Conservation (phyloP, 768 basidiomycete species). For the Favolaschia claudopus region DNA sequence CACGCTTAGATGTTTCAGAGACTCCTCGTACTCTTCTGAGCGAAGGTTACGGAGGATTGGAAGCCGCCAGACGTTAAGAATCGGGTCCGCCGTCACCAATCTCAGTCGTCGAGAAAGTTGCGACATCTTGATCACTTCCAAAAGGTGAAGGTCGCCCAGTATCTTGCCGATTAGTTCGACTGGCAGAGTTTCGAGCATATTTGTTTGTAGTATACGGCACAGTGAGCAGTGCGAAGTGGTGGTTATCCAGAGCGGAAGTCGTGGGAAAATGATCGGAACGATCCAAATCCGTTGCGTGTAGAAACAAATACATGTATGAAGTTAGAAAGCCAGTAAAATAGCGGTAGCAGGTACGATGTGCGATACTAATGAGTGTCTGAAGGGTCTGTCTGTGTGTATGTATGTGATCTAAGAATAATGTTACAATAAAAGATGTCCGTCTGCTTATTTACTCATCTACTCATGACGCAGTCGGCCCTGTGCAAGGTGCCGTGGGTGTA, state of each 20-base stretch:
- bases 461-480: conserved; percentile 30
- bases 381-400: too few relatives aligned
- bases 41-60: conserved; percentile 70
- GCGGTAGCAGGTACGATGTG: too few relatives aligned
- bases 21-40: conserved; percentile 52
- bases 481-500: conserved; percentile 37
- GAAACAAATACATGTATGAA: too few relatives aligned
- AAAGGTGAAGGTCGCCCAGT: conserved; percentile 71
- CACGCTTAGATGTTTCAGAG: conserved; percentile 67
- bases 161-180: conserved; percentile 81
- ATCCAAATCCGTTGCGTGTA: too few relatives aligned
- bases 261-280: too few relatives aligned
- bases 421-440: background rate
- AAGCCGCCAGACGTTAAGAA: conserved; percentile 78
- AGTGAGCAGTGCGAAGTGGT: too few relatives aligned
- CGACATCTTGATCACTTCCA: conserved; percentile 63
- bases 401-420: too few relatives aligned
- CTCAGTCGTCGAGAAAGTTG: conserved; percentile 67
- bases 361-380: background rate
- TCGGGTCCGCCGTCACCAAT: conserved; percentile 64
- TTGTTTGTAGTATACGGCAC: background rate
- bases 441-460: background rate
- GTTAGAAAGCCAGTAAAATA: too few relatives aligned
- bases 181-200: conserved; percentile 65
- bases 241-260: too few relatives aligned